These are phyloP conservation scores for Serendipita sp. DNA, from an alignment of 768 basidiomycete genomes.

Conservation along the genomic window DNA sequence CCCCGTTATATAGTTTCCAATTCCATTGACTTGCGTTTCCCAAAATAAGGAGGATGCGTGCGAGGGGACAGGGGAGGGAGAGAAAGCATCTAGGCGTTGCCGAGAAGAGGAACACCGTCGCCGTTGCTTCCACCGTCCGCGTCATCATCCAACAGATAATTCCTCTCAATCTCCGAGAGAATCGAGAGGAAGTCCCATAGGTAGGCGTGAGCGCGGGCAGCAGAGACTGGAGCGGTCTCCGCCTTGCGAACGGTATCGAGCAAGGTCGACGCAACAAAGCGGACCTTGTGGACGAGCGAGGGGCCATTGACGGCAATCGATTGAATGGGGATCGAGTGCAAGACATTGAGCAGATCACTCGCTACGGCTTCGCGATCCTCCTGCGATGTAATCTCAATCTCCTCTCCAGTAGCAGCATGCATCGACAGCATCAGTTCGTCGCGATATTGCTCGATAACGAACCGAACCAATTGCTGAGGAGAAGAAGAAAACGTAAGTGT, in stretches of 20 bases:
- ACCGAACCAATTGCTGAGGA: constrained; percentile 75
- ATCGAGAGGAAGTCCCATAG: constrained; percentile 89
- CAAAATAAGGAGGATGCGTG: too few relatives aligned
- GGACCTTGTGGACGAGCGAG: constrained; percentile 74
- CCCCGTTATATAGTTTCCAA: too few relatives aligned
- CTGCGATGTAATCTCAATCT: constrained; percentile 20
- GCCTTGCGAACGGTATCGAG: constrained; percentile 72
- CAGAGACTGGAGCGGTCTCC: constrained; percentile 62
- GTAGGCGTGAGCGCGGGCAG: constrained; percentile 74
- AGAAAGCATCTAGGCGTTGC: not conserved
- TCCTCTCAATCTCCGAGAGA: constrained; percentile 78
- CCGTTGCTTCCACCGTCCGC: constrained; percentile 7
- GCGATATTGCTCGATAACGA: constrained; percentile 83
- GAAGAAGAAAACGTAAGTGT: too few relatives aligned
- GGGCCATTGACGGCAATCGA: constrained; percentile 83
- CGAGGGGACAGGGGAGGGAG: not conserved
- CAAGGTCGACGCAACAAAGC: constrained; percentile 82
- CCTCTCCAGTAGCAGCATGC: constrained; percentile 47
- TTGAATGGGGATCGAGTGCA: constrained; percentile 85
- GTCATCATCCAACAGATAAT: constrained; percentile 37
- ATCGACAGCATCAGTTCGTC: constrained; percentile 64
- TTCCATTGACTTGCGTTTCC: too few relatives aligned
- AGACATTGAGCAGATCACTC: constrained; percentile 69
- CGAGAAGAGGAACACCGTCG: constrained; percentile 3
- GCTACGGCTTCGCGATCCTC: constrained; percentile 73